Evolutionary conservation across 768 basidiomycete species (phyloP).

Genomic region (Lepiota venenata): DNA sequence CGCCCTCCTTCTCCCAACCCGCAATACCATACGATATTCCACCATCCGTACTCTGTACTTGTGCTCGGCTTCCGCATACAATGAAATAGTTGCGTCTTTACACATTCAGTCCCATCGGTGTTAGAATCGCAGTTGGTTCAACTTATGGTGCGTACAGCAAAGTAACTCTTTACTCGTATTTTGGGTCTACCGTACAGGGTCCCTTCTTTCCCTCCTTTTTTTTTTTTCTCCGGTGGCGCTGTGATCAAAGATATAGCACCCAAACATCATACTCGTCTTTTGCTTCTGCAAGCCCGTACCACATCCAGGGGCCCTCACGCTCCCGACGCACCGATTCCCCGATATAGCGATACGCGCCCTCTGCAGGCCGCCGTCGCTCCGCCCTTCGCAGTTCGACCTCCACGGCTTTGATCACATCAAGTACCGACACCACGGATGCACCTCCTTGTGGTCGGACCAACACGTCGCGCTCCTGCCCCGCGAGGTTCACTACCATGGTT

Average conservation of each 20-base stretch:
- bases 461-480: neutral
- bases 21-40: no score
- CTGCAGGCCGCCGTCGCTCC: neutral
- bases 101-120: no score
- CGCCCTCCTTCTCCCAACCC: no score
- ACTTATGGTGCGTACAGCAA: no score
- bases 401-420: conserved; percentile 3
- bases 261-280: neutral
- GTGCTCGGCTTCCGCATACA: no score
- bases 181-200: no score
- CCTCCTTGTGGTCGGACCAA: neutral
- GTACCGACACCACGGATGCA: neutral
- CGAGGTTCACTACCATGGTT: neutral
- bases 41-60: no score
- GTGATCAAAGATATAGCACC: conserved; percentile 3
- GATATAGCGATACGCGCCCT: neutral
- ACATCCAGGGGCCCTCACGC: conserved; percentile 2
- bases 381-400: neutral
- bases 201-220: no score
- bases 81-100: no score
- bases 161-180: no score
- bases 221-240: neutral
- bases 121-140: no score
- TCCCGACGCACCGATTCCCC: neutral
- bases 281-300: neutral